Evolutionary conservation across 495 filamentous ascomycete genomes (phyloP), one percentile per base, ranked within the genome.

Genomic region (Penicillium turbatum): DNA sequence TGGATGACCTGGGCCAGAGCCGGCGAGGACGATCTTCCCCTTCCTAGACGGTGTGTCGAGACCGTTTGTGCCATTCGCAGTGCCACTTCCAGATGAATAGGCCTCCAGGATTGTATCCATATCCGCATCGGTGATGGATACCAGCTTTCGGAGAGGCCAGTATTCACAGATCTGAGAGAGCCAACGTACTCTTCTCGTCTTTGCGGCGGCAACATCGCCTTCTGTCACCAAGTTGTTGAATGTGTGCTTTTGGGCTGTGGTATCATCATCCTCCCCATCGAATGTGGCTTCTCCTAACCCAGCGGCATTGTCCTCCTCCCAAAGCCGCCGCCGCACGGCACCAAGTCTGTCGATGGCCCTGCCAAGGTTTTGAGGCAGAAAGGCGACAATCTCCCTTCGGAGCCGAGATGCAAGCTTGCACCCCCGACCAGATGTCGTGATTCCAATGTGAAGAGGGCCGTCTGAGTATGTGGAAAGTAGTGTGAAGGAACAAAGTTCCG

Each of bases 81-180:
- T 31, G 59, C 63, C 57, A 57, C 60, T 54, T 60, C 67, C 62
- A 39, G 66, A 53, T 13, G 67, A 66, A 40, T 97, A 97, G 7
- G 84, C 80, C 54, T 79, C 70, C 8, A 96, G 74, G 15, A 96
- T 81, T 16, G 71, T 64, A 6, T 88, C 79, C 5, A 96, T 85
- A 62, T 97, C 92, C 13, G 71, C 79, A 62, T 96, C 89, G 11
- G 81, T 83, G 48, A 97, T 85, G 26, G 78, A 75, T 7, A 90
- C 90, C 2, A 98, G 80, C 15, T 87, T 83, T 39, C 82, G 82
- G 17, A 98, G 76, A 1, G 93, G 92, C 95, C 95, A 98, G 71
- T 98, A 98, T 75, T 98, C 93, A 78, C 95, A 98, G 15, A 98
- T 92, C 65, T 98, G 93, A 15, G 86, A 82, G 3, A 98, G 72